Conservation (phyloP, 2,329 filamentous ascomycete species). For the Phialemonium atrogriseum region DNA sequence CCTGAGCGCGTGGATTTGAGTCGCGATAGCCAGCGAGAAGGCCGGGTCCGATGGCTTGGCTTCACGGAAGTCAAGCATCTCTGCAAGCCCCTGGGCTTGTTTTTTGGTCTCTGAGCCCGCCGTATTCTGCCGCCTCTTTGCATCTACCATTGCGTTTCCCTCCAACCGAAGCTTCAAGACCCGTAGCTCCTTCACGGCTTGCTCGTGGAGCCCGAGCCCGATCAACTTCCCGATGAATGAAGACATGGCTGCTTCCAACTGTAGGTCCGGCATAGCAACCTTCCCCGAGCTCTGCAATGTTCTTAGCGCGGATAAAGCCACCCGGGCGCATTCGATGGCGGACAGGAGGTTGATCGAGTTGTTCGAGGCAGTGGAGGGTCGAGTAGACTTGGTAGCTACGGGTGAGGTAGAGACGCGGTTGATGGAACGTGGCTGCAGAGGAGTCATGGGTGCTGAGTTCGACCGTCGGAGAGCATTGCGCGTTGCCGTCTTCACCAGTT, state of each 20-base stretch:
- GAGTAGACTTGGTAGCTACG: constrained; percentile 25
- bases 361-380: constrained; percentile 10
- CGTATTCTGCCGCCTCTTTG: constrained; percentile 23
- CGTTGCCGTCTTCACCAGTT: constrained; percentile 25
- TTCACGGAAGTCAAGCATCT: constrained; percentile 54
- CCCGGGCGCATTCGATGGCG: constrained; percentile 59
- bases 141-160: constrained; percentile 11
- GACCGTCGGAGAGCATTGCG: constrained; percentile 43
- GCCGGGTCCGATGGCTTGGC: constrained; percentile 31
- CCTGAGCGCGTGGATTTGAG: constrained; percentile 58
- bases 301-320: constrained; percentile 58
- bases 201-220: constrained; percentile 53
- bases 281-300: constrained; percentile 45
- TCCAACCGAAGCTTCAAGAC: constrained; percentile 58
- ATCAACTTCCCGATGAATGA: constrained; percentile 60
- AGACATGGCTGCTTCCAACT: constrained; percentile 67
- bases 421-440: constrained; percentile 51
- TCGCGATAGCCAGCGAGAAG: constrained; percentile 48
- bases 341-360: constrained; percentile 40
- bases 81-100: constrained; percentile 39
- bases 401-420: constrained; percentile 53
- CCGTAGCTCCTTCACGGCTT: constrained; percentile 61
- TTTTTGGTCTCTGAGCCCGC: constrained; percentile 22
- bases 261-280: constrained; percentile 50
- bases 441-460: constrained; percentile 49